Conservation (phyloP, 768 basidiomycete genomes). For the Mrakia blollopis region DNA sequence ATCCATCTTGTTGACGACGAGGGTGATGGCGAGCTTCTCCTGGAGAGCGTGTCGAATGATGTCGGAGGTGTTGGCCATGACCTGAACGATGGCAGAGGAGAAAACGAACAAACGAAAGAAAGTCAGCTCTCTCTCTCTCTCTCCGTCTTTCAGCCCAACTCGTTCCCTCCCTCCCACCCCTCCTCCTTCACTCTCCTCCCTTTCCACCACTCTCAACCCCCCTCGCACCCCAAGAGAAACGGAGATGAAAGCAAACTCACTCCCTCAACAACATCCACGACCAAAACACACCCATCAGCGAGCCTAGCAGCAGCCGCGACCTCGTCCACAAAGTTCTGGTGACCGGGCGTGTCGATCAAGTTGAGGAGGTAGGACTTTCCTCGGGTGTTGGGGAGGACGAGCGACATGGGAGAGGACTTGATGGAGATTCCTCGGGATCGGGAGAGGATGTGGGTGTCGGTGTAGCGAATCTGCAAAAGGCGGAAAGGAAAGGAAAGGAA, state of each 20-base stretch:
- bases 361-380: constrained; percentile 94
- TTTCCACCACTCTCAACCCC: too few relatives aligned
- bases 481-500: not conserved
- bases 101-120: constrained; percentile 19
- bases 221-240: not conserved
- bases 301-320: constrained; percentile 81
- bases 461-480: constrained; percentile 71
- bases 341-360: constrained; percentile 93
- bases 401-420: constrained; percentile 94
- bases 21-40: constrained; percentile 75
- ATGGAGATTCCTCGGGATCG: constrained; percentile 86
- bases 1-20: constrained; percentile 97
- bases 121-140: not conserved
- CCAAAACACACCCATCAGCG: constrained; percentile 83
- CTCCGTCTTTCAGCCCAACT: not conserved
- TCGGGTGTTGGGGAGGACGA: constrained; percentile 72
- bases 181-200: not conserved
- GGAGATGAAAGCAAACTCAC: constrained; percentile 48
- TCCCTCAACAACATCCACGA: constrained; percentile 98
- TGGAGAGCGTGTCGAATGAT: constrained; percentile 83
- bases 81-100: constrained; percentile 46
- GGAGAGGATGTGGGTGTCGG: constrained; percentile 87
- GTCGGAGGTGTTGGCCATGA: constrained; percentile 88
- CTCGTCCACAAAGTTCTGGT: constrained; percentile 98
- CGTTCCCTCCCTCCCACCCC: not conserved